These are phyloP conservation scores for Eudorina sp. DNA, from an alignment of 139 green algal species.

Conservation along the genomic window DNA sequence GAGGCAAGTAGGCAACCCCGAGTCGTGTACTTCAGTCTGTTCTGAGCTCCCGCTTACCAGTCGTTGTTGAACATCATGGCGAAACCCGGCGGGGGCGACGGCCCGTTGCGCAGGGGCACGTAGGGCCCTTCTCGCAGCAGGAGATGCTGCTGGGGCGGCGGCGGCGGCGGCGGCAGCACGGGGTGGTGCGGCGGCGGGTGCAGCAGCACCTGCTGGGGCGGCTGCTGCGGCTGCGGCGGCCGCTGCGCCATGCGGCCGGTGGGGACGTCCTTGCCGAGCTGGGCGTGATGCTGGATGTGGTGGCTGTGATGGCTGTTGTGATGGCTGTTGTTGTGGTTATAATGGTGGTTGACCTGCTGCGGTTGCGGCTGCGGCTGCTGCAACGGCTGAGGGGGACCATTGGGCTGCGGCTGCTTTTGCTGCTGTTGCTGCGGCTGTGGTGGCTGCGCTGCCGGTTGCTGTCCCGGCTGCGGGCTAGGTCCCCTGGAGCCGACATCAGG, in stretches of 20 bases:
- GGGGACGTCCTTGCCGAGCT: too few relatives aligned
- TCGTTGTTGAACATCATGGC: neutral
- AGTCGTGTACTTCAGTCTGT: too few relatives aligned
- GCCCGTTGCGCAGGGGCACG: neutral
- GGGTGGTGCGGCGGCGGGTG: neutral
- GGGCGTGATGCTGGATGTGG: neutral
- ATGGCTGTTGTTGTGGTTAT: too few relatives aligned
- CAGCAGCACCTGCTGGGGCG: neutral
- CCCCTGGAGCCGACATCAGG: neutral
- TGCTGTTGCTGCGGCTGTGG: neutral
- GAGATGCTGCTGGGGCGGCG: neutral
- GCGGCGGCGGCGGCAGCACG: neutral
- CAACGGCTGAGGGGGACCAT: too few relatives aligned
- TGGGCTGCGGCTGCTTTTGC: neutral
- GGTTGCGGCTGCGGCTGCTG: neutral
- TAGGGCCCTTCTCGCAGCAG: neutral
- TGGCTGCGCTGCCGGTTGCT: neutral
- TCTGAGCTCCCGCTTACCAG: slow-evolving; percentile 16
- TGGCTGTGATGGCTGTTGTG: neutral
- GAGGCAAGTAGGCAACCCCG: too few relatives aligned
- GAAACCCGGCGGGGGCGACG: neutral
- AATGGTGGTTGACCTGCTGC: neutral
- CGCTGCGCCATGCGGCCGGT: too few relatives aligned
- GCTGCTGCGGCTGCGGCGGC: neutral
- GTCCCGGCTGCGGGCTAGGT: neutral